These are phyloP conservation scores for Teratosphaeria zuluensis DNA, from an alignment of 2,329 filamentous ascomycete genomes.

Conservation along the genomic window DNA sequence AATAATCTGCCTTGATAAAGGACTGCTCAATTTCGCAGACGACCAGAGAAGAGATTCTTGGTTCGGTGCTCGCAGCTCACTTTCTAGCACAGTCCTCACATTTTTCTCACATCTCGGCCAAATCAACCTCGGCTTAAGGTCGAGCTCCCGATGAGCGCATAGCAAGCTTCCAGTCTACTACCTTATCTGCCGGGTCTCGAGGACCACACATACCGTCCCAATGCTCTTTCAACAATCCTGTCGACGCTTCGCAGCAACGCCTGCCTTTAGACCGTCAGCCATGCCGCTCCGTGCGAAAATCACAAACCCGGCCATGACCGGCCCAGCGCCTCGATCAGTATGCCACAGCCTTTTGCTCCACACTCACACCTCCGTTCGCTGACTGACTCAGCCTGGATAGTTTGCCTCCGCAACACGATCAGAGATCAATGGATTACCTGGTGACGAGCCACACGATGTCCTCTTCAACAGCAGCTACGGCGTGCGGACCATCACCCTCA, in stretches of 20 bases:
- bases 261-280: constrained; percentile 22
- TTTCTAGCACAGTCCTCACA: too few species aligned
- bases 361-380: constrained; percentile 8
- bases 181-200: too few species aligned
- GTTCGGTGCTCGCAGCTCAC: too few species aligned
- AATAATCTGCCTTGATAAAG: too few species aligned
- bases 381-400: constrained; percentile 16
- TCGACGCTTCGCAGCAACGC: constrained; percentile 27
- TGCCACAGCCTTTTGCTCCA: background rate
- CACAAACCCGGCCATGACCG: constrained; percentile 47
- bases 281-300: constrained; percentile 82
- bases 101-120: too few species aligned
- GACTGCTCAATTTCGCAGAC: too few species aligned
- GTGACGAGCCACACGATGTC: constrained; percentile 80
- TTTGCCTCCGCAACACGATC: constrained; percentile 11
- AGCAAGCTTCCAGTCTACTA: background rate
- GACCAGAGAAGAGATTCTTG: too few species aligned
- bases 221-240: constrained; percentile 38
- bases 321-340: constrained; percentile 39
- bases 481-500: constrained; percentile 84
- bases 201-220: constrained; percentile 11
- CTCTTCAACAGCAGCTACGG: constrained; percentile 84
- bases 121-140: background rate
- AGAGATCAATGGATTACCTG: constrained; percentile 45
- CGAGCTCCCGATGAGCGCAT: background rate